Conservation (phyloP, 306 rosid species). For the Vachellia collinsii region DNA sequence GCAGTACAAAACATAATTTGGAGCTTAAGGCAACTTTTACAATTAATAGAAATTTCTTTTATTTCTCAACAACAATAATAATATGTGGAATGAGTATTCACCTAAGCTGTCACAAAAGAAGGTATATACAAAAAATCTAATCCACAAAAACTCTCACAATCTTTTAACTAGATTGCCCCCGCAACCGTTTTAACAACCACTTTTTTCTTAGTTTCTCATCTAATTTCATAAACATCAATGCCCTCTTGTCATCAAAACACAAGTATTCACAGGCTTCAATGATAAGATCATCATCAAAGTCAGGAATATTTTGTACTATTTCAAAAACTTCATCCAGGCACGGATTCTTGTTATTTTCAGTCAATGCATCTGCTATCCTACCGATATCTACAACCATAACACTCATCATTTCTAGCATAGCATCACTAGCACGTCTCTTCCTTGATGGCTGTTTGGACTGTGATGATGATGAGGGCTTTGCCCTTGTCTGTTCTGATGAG, state of each 20-base stretch:
- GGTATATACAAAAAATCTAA: slow-evolving; percentile 25
- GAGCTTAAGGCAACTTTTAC: neutral
- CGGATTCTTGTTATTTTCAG: slow-evolving; percentile 38
- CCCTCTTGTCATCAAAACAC: slow-evolving; percentile 54
- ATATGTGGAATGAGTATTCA: neutral
- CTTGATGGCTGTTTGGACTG: slow-evolving; percentile 51
- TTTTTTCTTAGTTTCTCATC: slow-evolving; percentile 55
- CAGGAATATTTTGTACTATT: slow-evolving; percentile 52
- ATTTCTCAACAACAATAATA: neutral
- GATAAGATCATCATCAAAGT: slow-evolving; percentile 63
- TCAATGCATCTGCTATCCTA: slow-evolving; percentile 59
- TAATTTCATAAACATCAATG: slow-evolving; percentile 58
- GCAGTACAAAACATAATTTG: too few relatives aligned
- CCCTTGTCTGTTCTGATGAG: slow-evolving; percentile 57
- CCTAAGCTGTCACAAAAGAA: slow-evolving; percentile 25
- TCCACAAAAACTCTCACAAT: neutral
- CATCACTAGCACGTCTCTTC: slow-evolving; percentile 44
- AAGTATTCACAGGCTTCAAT: slow-evolving; percentile 62
- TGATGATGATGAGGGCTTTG: slow-evolving; percentile 58
- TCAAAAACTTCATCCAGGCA: slow-evolving; percentile 59
- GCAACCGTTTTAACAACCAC: slow-evolving; percentile 58
- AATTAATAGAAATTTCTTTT: neutral
- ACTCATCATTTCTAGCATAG: slow-evolving; percentile 55
- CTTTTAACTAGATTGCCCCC: slow-evolving; percentile 34
- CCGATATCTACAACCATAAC: slow-evolving; percentile 58